Evolutionary conservation across 2,329 filamentous ascomycete genomes (phyloP).

Genomic region (Neonectria hederae): DNA sequence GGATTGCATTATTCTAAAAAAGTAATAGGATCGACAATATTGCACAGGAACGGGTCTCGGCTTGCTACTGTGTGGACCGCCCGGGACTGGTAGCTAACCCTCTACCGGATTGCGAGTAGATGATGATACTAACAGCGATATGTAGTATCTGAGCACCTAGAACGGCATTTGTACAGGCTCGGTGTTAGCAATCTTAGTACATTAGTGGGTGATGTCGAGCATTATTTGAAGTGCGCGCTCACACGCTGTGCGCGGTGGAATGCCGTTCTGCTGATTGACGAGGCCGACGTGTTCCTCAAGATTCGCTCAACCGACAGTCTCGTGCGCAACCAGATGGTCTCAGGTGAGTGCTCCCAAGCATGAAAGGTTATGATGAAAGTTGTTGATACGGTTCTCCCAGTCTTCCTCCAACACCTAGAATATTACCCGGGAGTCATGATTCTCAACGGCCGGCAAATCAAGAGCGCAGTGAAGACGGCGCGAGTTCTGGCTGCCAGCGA

Average conservation of each 20-base stretch:
- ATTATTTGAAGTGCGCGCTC: constrained; percentile 5
- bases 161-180: constrained; percentile 22
- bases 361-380: accelerated
- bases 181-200: constrained; percentile 17
- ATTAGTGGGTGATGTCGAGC: background rate
- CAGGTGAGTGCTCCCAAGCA: constrained; percentile 30
- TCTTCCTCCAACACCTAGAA: constrained; percentile 44
- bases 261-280: constrained; percentile 50
- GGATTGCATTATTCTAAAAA: accelerated
- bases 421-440: constrained; percentile 47
- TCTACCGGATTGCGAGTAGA: background rate
- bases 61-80: constrained; percentile 47
- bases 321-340: constrained; percentile 36
- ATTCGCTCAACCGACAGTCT: constrained; percentile 38
- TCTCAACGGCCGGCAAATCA: constrained; percentile 34
- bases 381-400: background rate
- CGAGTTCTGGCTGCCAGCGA: constrained; percentile 14
- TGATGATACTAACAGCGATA: background rate
- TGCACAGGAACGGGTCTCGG: constrained; percentile 40
- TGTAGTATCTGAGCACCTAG: constrained; percentile 32
- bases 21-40: background rate
- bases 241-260: constrained; percentile 47
- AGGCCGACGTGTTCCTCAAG: constrained; percentile 51
- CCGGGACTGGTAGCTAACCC: constrained; percentile 32
- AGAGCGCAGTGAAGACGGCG: constrained; percentile 25